These are phyloP conservation scores for Metarhizium album DNA, from an alignment of 2,329 filamentous ascomycete genomes.

Conservation along the genomic window DNA sequence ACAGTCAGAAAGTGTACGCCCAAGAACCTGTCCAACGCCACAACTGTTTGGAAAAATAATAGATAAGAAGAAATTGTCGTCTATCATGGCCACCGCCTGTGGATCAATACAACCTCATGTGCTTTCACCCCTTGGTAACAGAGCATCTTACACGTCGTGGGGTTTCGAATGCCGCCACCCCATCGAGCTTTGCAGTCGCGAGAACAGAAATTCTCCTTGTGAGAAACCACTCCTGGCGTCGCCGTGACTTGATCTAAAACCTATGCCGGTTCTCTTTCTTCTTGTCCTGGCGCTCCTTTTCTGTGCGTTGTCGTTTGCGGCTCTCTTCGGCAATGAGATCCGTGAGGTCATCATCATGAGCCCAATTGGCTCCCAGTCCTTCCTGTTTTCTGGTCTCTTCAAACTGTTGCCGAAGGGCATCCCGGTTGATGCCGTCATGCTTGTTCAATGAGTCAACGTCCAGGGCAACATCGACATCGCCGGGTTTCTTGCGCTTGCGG, in stretches of 20 bases:
- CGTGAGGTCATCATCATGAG: slow-evolving; percentile 76
- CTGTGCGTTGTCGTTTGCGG: slow-evolving; percentile 79
- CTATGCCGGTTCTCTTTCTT: slow-evolving; percentile 45
- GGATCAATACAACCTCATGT: neutral
- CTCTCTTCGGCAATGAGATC: slow-evolving; percentile 95
- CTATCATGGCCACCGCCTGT: neutral
- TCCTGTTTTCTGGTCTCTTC: slow-evolving; percentile 60
- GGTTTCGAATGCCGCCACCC: neutral
- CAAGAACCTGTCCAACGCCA: neutral
- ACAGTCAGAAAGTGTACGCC: neutral
- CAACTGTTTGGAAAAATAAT: neutral
- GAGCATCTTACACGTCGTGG: neutral
- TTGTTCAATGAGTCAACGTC: slow-evolving; percentile 71
- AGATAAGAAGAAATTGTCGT: neutral
- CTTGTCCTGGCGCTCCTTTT: slow-evolving; percentile 66
- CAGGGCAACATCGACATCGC: slow-evolving; percentile 86
- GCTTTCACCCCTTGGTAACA: neutral
- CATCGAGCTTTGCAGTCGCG: neutral
- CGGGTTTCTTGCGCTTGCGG: slow-evolving; percentile 87
- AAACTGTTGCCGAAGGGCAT: slow-evolving; percentile 70
- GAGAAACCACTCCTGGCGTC: neutral
- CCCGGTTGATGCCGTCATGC: slow-evolving; percentile 71
- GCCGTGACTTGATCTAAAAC: slow-evolving; percentile 23
- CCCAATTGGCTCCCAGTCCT: slow-evolving; percentile 57
- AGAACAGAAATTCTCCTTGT: neutral